Percentiles rank a stretch among this genome's conserved stretches.
Evolutionary conservation across 495 filamentous ascomycete genomes (phyloP).

Genomic region (Penicillium herquei): DNA sequence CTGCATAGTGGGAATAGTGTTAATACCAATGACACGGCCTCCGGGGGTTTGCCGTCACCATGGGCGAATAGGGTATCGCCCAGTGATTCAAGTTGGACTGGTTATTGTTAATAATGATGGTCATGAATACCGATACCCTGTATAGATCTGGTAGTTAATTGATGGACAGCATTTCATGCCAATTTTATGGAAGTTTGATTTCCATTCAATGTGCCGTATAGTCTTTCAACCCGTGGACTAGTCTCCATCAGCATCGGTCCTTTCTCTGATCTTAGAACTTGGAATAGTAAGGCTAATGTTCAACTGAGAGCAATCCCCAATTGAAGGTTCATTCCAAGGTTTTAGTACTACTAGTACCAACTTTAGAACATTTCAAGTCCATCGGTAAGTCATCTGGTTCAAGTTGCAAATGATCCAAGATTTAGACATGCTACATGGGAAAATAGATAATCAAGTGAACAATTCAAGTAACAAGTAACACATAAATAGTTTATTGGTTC

Average conservation of each 20-base stretch:
- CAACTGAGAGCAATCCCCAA: too few species aligned
- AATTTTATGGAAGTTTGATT: too few species aligned
- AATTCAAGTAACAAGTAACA: constrained; percentile 5
- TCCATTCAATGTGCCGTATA: too few species aligned
- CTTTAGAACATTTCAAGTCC: too few species aligned
- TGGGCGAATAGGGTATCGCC: constrained; percentile 15
- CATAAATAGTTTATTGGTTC: constrained; percentile 39
- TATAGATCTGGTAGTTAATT: constrained; percentile 1
- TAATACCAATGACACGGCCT: constrained; percentile 3
- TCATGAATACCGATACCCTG: not conserved
- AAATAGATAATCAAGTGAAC: not conserved
- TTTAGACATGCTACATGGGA: not conserved
- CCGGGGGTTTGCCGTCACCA: not conserved
- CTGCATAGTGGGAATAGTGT: not conserved
- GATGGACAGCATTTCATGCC: not conserved
- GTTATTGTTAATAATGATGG: constrained; percentile 9
- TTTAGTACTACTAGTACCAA: too few species aligned
- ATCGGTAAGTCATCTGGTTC: too few species aligned
- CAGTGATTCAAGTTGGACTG: constrained; percentile 13
- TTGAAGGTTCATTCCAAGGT: too few species aligned
- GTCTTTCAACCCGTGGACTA: too few species aligned
- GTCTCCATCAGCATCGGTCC: too few species aligned
- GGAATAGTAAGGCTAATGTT: too few species aligned
- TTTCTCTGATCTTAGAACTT: too few species aligned
- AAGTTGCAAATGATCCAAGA: too few species aligned